These are phyloP conservation scores for Aspergillus homomorphus DNA, from an alignment of 495 filamentous ascomycete species.

Conservation along the genomic window DNA sequence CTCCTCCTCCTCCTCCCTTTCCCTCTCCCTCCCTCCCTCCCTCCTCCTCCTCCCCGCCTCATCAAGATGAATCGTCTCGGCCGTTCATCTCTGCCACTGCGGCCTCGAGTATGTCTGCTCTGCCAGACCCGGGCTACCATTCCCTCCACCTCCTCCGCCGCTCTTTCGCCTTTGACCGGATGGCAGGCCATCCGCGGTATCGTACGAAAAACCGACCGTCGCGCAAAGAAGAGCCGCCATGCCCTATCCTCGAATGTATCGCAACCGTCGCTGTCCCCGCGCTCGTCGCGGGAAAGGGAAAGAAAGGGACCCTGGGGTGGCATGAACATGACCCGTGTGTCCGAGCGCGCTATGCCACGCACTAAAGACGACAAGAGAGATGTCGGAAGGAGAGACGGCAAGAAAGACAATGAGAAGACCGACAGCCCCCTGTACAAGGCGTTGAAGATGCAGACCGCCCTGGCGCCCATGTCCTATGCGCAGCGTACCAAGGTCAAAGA, in stretches of 20 bases:
- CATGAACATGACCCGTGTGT: slow-evolving; percentile 74
- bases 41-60: not conserved
- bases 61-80: slow-evolving; percentile 21
- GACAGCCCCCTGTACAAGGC: slow-evolving; percentile 67
- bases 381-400: slow-evolving; percentile 27
- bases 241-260: slow-evolving; percentile 72
- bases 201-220: slow-evolving; percentile 34
- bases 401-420: slow-evolving; percentile 33
- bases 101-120: slow-evolving; percentile 36
- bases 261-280: slow-evolving; percentile 40
- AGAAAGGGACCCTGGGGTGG: slow-evolving; percentile 65
- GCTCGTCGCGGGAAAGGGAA: slow-evolving; percentile 24
- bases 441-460: slow-evolving; percentile 86
- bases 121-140: slow-evolving; percentile 35
- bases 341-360: slow-evolving; percentile 45
- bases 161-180: slow-evolving; percentile 20
- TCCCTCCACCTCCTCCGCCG: slow-evolving; percentile 7
- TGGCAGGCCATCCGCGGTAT: slow-evolving; percentile 40
- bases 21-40: slow-evolving; percentile 2
- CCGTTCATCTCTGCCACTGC: slow-evolving; percentile 36
- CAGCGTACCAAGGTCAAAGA: slow-evolving; percentile 66
- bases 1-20: too few species aligned
- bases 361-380: not conserved
- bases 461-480: slow-evolving; percentile 71
- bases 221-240: slow-evolving; percentile 66